Evolutionary conservation across 2,329 filamentous ascomycete genomes (phyloP), one percentile per base, ranked within the genome.

Genomic region (Juglanconis juglandina): DNA sequence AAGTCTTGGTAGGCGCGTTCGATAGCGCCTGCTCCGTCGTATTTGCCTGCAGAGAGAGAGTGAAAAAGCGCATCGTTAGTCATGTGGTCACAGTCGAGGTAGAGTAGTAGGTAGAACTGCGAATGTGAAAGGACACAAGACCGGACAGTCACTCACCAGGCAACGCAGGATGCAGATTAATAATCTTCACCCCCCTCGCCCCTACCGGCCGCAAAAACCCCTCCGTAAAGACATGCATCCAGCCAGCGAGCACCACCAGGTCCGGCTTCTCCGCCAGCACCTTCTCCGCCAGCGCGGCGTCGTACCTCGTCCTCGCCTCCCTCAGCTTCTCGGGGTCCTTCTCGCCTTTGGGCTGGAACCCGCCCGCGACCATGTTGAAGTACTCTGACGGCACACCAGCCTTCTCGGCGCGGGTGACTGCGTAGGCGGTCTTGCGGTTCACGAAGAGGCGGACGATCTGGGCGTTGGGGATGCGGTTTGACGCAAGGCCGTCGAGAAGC

Each of bases 81-180:
- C 17, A 17, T 17, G 17, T 17, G 17, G 17, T 17, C 17, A 17
- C 17, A 17, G 2, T 17, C 17, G 17, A 17, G 17, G 17, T 17
- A 17, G 17, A 17, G 17, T 17, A 17, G 17, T 17, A 17, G 17
- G 17, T 17, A 17, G 17, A 17, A 17, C 17, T 17, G 17, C 17
- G 17, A 17, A 17, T 17, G 17, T 17, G 17, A 17, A 17, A 17
- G 17, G 17, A 17, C 17, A 17, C 17, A 17, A 17, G 17, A 17
- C 17, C 17, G 17, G 17, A 1, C 17, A 17, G 17, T 17, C 17
- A 63, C 70, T 81, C 79, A 66, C 86, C 85, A 10, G 88, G 88
- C 46, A 91, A 73, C 3, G 88, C 86, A 10, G 91, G 92, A 70
- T 96, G 92, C 46, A 96, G 75, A 71, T 96, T 96, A 68, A 96